Evolutionary conservation across 805 yeast species (phyloP), one percentile per base, ranked within the genome.

Genomic region (Naumovozyma dairenensis): DNA sequence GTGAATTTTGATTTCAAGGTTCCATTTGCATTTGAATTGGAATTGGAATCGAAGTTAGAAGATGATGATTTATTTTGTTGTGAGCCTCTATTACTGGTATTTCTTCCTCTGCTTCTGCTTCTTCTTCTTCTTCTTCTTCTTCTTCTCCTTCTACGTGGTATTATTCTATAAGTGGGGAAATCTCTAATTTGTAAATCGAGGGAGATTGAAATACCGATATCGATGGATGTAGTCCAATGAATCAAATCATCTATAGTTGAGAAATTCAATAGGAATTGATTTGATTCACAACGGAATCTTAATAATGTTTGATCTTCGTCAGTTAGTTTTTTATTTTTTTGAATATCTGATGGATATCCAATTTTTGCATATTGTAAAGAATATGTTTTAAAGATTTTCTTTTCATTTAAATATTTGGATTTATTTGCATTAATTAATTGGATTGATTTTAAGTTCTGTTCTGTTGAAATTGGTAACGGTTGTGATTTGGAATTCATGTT

Each of bases 321-420:
- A 10, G 31, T 20, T 6, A 19, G 6, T 14, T 33, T 37, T 25
- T 27, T 29, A 4, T 33, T 26, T 6, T 35, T 32, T 39, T 67
- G 71, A 59, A 85, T 86, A 57, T 89, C 97, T 2, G 74, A 65
- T 0, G 97, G 96, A 9, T 84, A 61, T 0, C 98, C 98, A 28
- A 82, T 59, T 46, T 69, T 75, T 10, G 89, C 87, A 55, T 77
- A 77, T 56, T 92, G 97, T 25, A 89, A 65, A 1, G 95, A 77
- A 56, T 74, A 86, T 0, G 86, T 72, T 40, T 77, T 66, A 6
- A 71, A 45, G 18, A 80, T 53, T 29, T 54, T 65, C 3, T 44
- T 40, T 15, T 56, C 44, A 13, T 56, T 46, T 10, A 68, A 35
- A 22, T 53, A 49, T n/a, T 49, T 45, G 2, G 39, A 15, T 25